Evolutionary conservation across 495 filamentous ascomycete species (phyloP), one percentile per base, ranked within the genome.

Genomic region (Hypoxylon trugodes): DNA sequence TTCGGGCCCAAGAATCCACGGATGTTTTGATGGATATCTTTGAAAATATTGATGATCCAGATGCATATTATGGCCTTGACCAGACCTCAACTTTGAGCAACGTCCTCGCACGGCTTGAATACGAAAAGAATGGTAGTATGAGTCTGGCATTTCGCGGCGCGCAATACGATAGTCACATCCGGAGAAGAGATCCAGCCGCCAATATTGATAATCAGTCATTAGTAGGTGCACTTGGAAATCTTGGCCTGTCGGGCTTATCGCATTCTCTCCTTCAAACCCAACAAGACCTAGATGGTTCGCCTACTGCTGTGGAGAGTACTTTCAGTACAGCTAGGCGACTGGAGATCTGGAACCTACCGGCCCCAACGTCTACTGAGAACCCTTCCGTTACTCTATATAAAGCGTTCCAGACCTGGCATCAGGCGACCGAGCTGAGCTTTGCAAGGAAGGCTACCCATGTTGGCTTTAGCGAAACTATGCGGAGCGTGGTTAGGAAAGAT

Each of bases 41-140:
- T 71, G 88, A 89, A 73, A 90, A 91, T 55, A 89, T 98, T 32
- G 93, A 97, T 73, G 95, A 98, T 71, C 93, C 93, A 10, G 95
- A 98, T 70, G 86, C 93, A 13, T 98, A 93, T 72, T 98, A 98
- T 68, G 95, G 95, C n/a, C 87, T 98, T 16, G 83, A 89, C 42
- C 90, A 96, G 71, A 84, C 82, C 18, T 84, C 91, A 8, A 90
- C 86, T 41, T 76, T 98, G 35, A 78, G 82, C 12, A 89, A 89
- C 0, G 88, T 97, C 6, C 81, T 96, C 63, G 85, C 89, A 21
- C 86, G 88, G 22, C 82, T 97, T n/a, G 93, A 97, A 65, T 94
- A 96, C 68, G 96, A 98, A 76, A 83, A 86, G 38, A 87, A 95
- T 61, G 93, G 93, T 0, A 81, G 87, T 61, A 97, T 96, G 69